Base-by-base conservation (phyloP, 441 rosid species). In the Populus tomentosa region DNA sequence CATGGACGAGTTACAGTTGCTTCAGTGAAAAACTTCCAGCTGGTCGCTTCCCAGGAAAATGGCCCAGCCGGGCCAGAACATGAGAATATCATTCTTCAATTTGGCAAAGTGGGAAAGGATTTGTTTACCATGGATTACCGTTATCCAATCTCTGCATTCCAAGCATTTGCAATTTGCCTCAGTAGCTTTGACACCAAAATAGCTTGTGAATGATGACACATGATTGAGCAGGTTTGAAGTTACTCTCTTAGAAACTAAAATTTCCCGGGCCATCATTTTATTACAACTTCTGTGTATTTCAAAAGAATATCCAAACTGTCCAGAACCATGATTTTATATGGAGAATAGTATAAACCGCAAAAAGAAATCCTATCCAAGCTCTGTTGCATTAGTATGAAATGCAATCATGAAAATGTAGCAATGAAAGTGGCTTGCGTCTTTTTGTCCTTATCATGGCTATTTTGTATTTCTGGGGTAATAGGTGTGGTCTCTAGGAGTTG, bases 171-270 rank as follows among this genome's bases (percentile, higher is more conserved):
- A 67, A 89, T 94, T 66, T 96, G 98, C 85, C 94, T 96, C 67
- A 96, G 98, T 90, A 96, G 98, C 91, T 94, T 96, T 56, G 98
- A 94, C 89, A 96, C 99, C 69, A 94, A 91, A 87, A 92, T 94
- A 33, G 99, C 98, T 36, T 92, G 99, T 85, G 98, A 95, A 89
- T 95, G 89, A 91, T 73, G 36, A 16, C 50, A 18, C 24, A 26
- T 35, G 46, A 11, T 68, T 4, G 21, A 71, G 63, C 75, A 63
- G 74, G 78, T 81, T 30, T 67, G 73, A 32, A 50, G 21, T 3
- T 42, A 50, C 8, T n/a, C 1, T 21, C 20, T 50, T 23, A 53
- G 69, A 68, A 35, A 71, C 50, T 14, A 59, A 59, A 13, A 24
- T 23, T 35, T 42, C 16, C 33, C 42, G 26, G 38, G 21, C 66